phyloP scores from a whole-genome alignment of 768 basidiomycete genomes.

The Phylloporus arenicola region DNA sequence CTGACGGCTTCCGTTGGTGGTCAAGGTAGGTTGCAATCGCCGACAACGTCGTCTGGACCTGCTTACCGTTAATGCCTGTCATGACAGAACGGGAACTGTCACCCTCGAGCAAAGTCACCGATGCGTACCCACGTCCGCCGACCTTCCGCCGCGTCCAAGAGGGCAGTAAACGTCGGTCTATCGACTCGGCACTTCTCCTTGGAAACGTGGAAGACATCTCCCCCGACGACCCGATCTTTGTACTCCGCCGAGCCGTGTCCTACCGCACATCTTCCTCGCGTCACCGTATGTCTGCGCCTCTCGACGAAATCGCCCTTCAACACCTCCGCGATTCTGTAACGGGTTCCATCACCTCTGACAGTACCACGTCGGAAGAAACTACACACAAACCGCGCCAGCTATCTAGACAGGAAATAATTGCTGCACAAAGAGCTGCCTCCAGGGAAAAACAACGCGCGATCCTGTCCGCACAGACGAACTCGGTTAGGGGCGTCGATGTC shows the following conservation, averaged over 20 bases:
- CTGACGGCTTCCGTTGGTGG: slow-evolving; percentile 55
- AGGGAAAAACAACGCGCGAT: slow-evolving; percentile 84
- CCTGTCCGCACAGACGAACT: slow-evolving; percentile 79
- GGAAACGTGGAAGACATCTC: slow-evolving; percentile 71
- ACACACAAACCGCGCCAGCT: slow-evolving; percentile 32
- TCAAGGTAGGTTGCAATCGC: slow-evolving; percentile 47
- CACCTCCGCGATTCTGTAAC: slow-evolving; percentile 60
- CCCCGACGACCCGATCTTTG: slow-evolving; percentile 82
- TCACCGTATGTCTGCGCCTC: slow-evolving; percentile 65
- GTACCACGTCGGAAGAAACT: slow-evolving; percentile 28
- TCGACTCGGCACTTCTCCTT: slow-evolving; percentile 71
- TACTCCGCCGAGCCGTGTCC: slow-evolving; percentile 76
- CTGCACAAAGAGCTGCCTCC: slow-evolving; percentile 82
- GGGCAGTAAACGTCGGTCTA: slow-evolving; percentile 73
- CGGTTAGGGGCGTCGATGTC: slow-evolving; percentile 84
- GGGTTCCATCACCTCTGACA: slow-evolving; percentile 49
- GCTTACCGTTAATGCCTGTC: slow-evolving; percentile 8
- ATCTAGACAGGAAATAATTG: slow-evolving; percentile 87
- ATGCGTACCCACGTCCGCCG: slow-evolving; percentile 76
- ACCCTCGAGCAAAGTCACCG: slow-evolving; percentile 79
- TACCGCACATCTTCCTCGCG: slow-evolving; percentile 70
- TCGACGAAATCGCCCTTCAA: slow-evolving; percentile 80
- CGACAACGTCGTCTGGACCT: neutral
- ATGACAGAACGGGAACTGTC: slow-evolving; percentile 67
- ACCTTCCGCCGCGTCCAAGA: slow-evolving; percentile 55